Evolutionary conservation across 495 filamentous ascomycete genomes (phyloP), one percentile per base, ranked within the genome.

Genomic region (Symbiotaphrina buchneri): DNA sequence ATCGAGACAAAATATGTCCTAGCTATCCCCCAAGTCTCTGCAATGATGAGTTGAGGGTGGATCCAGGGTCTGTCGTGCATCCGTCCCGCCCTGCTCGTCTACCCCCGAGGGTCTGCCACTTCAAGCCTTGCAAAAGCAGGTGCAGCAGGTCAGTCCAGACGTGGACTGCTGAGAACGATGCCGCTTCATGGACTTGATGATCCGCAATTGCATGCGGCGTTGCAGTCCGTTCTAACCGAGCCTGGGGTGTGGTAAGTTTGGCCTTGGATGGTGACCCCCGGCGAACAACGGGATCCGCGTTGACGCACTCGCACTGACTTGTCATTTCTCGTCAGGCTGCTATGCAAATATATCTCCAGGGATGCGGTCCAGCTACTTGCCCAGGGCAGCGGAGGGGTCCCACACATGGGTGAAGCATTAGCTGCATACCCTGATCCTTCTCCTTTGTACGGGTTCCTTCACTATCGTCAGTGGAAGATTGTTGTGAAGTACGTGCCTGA

Each of bases 101-200:
- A n/a, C n/a, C n/a, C n/a, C n/a, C n/a, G n/a, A n/a, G n/a, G n/a
- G n/a, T n/a, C n/a, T n/a, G n/a, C n/a, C n/a, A n/a, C n/a, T n/a
- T n/a, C n/a, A n/a, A n/a, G n/a, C n/a, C n/a, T n/a, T n/a, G n/a
- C n/a, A n/a, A n/a, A n/a, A n/a, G n/a, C n/a, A n/a, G n/a, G n/a
- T n/a, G n/a, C n/a, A 16, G n/a, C n/a, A n/a, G n/a, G n/a, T n/a
- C n/a, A n/a, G n/a, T n/a, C n/a, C n/a, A n/a, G n/a, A n/a, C n/a
- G n/a, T n/a, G n/a, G n/a, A n/a, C n/a, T n/a, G n/a, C n/a, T n/a
- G n/a, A n/a, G n/a, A n/a, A n/a, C n/a, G n/a, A 97, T 97, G 87
- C 95, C 87, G 62, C 63, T 97, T 54, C 93, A 95, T 74, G 87
- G 87, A 40, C 61, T 97, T 58, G 87, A 95, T 57, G 64, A 68